phyloP scores from a whole-genome alignment of 306 rosid species.

The Medicago truncatula region DNA sequence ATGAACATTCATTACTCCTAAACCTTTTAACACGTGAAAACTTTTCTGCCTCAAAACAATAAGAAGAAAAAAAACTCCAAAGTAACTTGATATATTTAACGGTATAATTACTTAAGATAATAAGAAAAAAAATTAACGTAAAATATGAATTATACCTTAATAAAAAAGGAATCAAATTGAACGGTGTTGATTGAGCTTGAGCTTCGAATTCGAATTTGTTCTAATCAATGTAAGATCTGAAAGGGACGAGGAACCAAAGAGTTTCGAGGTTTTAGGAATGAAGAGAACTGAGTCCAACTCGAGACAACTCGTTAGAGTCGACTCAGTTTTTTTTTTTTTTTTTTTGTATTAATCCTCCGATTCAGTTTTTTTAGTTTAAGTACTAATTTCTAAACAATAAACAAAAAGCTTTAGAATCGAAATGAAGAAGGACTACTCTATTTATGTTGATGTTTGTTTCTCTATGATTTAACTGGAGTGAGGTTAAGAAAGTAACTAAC shows the following conservation, averaged over 20 bases:
- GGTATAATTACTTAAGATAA: background rate
- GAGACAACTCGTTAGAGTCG: slow-evolving; percentile 53
- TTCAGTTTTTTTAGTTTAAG: slow-evolving; percentile 29
- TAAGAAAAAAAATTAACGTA: background rate
- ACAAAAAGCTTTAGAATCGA: background rate
- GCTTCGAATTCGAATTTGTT: slow-evolving; percentile 53
- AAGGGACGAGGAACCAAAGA: background rate
- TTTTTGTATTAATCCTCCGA: too few relatives aligned
- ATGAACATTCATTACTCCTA: background rate
- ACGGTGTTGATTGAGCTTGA: slow-evolving; percentile 26
- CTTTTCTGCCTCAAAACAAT: background rate
- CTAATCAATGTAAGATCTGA: slow-evolving; percentile 60
- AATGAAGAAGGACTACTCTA: background rate
- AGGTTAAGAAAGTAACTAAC: slow-evolving; percentile 54
- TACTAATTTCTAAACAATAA: background rate
- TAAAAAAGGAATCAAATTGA: slow-evolving; percentile 20
- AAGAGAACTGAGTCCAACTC: background rate
- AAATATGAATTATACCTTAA: slow-evolving; percentile 25
- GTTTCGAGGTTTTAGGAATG: background rate
- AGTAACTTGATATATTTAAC: background rate
- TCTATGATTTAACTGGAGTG: slow-evolving; percentile 56
- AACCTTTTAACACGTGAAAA: background rate
- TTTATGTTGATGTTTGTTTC: background rate
- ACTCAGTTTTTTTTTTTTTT: slow-evolving; percentile 43
- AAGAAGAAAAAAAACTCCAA: background rate